phyloP scores from a whole-genome alignment of 2,329 filamentous ascomycete genomes.

The Colletotrichum costaricense region DNA sequence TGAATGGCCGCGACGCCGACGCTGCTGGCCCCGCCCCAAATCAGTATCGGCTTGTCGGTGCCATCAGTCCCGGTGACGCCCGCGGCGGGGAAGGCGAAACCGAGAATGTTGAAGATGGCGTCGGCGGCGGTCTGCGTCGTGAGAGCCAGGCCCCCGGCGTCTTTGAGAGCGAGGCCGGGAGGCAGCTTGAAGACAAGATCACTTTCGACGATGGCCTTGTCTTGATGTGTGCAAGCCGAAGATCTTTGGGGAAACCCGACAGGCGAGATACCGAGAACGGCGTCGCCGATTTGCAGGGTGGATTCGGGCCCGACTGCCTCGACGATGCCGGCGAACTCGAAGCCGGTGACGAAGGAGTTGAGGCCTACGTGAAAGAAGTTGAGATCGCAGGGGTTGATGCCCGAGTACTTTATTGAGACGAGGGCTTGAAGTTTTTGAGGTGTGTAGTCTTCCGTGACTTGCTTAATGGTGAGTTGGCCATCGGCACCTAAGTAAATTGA shows the following conservation, averaged over 20 bases:
- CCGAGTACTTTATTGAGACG: constrained; percentile 8
- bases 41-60: constrained; percentile 38
- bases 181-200: neutral
- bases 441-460: neutral
- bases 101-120: constrained; percentile 10
- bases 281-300: neutral
- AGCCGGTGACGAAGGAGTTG: neutral
- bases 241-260: neutral
- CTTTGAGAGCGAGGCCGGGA: neutral
- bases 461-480: neutral
- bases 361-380: constrained; percentile 2
- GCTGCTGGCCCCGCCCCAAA: constrained; percentile 50
- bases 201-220: neutral
- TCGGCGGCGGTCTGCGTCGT: constrained; percentile 1
- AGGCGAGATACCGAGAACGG: constrained; percentile 2
- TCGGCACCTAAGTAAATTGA: constrained; percentile 11
- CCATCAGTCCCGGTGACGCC: neutral
- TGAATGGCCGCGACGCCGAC: constrained; percentile 51
- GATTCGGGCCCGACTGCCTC: neutral
- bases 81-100: neutral
- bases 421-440: constrained; percentile 3
- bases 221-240: constrained; percentile 1
- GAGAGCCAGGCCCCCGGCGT: neutral
- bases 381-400: constrained; percentile 10
- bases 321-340: constrained; percentile 13